Evolutionary conservation across 148 eudicot genomes (phyloP).

Genomic region (Dysphania ambrosioides): DNA sequence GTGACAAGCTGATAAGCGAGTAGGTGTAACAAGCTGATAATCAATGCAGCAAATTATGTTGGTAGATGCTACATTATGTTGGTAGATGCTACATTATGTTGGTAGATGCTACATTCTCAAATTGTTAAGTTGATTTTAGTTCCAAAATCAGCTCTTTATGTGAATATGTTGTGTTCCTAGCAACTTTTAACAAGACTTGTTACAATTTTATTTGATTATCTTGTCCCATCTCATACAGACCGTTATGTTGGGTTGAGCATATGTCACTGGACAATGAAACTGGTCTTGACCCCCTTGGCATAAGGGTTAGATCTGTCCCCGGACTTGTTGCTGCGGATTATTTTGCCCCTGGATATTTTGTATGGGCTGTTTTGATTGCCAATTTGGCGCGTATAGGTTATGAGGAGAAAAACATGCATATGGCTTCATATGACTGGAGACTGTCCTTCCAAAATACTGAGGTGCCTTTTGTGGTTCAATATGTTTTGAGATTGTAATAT

Average conservation of each 20-base stretch:
- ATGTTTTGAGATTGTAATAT: constrained; percentile 1
- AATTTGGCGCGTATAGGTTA: constrained; percentile 90
- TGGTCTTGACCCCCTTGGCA: constrained; percentile 72
- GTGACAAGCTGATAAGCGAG: too few species aligned
- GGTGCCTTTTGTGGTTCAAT: constrained; percentile 31
- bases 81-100: too few species aligned
- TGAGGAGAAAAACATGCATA: constrained; percentile 90
- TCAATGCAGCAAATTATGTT: not conserved
- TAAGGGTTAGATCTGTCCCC: constrained; percentile 76
- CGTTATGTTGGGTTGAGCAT: constrained; percentile 92
- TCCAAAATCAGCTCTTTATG: too few species aligned
- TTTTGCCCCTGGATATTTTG: constrained; percentile 88
- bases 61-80: too few species aligned
- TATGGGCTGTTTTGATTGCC: constrained; percentile 89
- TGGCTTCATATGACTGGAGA: constrained; percentile 98
- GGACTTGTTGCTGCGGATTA: constrained; percentile 98
- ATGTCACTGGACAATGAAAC: constrained; percentile 92
- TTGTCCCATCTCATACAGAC: constrained; percentile 41
- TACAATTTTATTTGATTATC: not conserved
- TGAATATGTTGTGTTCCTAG: too few species aligned
- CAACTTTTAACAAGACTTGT: not conserved
- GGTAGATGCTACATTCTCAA: too few species aligned
- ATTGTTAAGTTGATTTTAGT: too few species aligned
- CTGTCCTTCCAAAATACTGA: constrained; percentile 86
- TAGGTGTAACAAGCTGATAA: too few species aligned